Evolutionary conservation across 2,329 filamentous ascomycete species (phyloP).

Genomic region (Sarocladiaceae sp.): DNA sequence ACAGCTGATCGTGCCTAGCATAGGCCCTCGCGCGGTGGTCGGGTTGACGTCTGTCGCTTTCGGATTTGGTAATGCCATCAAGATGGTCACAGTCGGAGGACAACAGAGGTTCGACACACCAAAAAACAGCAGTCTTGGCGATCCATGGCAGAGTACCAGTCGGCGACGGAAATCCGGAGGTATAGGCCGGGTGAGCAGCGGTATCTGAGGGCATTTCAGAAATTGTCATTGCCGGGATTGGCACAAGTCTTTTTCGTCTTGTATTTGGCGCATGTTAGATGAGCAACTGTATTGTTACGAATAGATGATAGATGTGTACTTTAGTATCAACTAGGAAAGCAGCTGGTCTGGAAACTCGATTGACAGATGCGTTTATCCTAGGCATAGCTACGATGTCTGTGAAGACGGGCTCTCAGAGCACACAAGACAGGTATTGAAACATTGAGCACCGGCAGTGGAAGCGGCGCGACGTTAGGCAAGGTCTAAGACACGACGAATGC

Average conservation of each 20-base stretch:
- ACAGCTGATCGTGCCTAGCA: conserved; percentile 56
- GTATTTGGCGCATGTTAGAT: too few species aligned
- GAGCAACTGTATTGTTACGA: too few species aligned
- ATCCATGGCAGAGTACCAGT: conserved; percentile 27
- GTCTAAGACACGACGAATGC: conserved; percentile 6
- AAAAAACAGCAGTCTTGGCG: conserved; percentile 21
- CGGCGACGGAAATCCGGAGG: conserved; percentile 30
- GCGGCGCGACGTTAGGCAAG: not conserved
- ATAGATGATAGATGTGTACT: too few species aligned
- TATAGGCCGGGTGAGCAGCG: not conserved
- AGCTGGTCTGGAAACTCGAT: too few species aligned
- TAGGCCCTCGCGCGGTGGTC: conserved; percentile 58
- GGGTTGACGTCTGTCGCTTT: conserved; percentile 62
- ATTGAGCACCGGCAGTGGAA: conserved; percentile 1
- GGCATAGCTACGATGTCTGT: not conserved
- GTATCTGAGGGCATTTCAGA: not conserved
- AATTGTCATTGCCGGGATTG: too few species aligned
- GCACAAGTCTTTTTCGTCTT: too few species aligned
- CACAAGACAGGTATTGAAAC: not conserved
- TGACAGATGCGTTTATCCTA: too few species aligned
- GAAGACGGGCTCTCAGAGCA: too few species aligned
- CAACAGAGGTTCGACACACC: conserved; percentile 54
- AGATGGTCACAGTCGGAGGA: conserved; percentile 58
- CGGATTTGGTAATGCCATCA: conserved; percentile 66
- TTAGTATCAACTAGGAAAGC: too few species aligned